phyloP scores from a whole-genome alignment of 2,329 filamentous ascomycete species.

The Fusarium sp. region DNA sequence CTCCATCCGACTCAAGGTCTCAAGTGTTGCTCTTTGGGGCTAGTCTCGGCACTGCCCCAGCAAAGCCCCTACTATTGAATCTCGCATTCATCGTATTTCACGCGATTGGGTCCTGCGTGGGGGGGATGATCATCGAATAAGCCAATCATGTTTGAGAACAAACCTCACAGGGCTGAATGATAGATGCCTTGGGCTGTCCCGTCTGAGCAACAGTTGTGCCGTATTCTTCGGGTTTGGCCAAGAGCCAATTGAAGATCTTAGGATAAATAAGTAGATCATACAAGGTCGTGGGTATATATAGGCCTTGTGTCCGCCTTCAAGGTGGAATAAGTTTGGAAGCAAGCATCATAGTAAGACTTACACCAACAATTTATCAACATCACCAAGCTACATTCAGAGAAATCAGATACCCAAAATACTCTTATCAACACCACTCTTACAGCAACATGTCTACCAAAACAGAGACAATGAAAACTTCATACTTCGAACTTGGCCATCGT shows the following conservation, averaged over 20 bases:
- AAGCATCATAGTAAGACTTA: neutral
- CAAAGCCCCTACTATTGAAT: slow-evolving; percentile 34
- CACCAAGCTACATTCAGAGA: neutral
- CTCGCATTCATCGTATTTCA: slow-evolving; percentile 50
- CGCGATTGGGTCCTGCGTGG: slow-evolving; percentile 12
- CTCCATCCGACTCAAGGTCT: neutral
- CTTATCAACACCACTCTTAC: too few species aligned
- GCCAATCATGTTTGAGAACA: slow-evolving; percentile 26
- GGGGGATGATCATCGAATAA: neutral
- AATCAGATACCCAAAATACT: neutral
- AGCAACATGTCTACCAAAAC: slow-evolving; percentile 26
- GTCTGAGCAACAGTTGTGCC: neutral
- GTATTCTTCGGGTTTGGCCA: slow-evolving; percentile 36
- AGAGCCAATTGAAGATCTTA: neutral
- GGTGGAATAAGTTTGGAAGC: neutral
- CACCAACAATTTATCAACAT: neutral
- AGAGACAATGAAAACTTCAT: neutral
- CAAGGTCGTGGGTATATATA: slow-evolving; percentile 19
- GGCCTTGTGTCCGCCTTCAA: neutral
- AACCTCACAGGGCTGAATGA: slow-evolving; percentile 26
- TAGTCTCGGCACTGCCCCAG: slow-evolving; percentile 27
- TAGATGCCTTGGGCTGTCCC: slow-evolving; percentile 9
- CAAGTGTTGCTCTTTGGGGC: neutral
- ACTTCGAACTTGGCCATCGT: slow-evolving; percentile 7
- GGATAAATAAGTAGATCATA: neutral